phyloP scores from a whole-genome alignment of 345 rosid genomes.

The Aethionema arabicum region DNA sequence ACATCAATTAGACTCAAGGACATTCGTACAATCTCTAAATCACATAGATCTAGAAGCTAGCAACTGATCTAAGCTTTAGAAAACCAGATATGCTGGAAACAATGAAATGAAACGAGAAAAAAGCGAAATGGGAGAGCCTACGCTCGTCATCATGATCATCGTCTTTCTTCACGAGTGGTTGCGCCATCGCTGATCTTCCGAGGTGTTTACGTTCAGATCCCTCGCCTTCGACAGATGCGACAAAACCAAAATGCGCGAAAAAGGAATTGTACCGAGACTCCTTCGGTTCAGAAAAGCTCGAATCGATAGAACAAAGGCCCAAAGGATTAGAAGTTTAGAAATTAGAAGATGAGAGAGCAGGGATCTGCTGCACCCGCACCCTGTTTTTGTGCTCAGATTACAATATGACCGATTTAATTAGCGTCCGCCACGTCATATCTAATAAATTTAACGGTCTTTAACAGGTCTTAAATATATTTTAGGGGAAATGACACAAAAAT shows the following conservation, averaged over 20 bases:
- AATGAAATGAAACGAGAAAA: not conserved
- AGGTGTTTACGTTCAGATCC: not conserved
- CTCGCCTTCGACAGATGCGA: not conserved
- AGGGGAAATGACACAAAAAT: no score
- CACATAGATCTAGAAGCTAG: not conserved
- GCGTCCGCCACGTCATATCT: constrained; percentile 23
- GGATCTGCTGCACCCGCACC: not conserved
- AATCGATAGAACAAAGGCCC: constrained; percentile 13
- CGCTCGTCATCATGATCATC: not conserved
- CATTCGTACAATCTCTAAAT: not conserved
- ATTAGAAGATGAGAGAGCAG: constrained; percentile 1
- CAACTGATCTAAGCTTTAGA: not conserved
- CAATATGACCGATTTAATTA: not conserved
- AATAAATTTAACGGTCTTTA: not conserved
- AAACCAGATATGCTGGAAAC: not conserved
- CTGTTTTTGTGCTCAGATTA: not conserved
- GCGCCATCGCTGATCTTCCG: constrained; percentile 1
- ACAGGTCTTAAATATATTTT: no score
- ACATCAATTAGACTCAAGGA: not conserved
- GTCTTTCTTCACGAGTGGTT: not conserved
- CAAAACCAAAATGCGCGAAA: not conserved
- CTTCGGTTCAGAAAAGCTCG: constrained; percentile 4
- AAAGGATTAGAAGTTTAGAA: not conserved
- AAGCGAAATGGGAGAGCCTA: not conserved
- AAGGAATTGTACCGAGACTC: not conserved